Conservation (phyloP, 2,329 filamentous ascomycete species). For the Macroventuria anomochaeta region DNA sequence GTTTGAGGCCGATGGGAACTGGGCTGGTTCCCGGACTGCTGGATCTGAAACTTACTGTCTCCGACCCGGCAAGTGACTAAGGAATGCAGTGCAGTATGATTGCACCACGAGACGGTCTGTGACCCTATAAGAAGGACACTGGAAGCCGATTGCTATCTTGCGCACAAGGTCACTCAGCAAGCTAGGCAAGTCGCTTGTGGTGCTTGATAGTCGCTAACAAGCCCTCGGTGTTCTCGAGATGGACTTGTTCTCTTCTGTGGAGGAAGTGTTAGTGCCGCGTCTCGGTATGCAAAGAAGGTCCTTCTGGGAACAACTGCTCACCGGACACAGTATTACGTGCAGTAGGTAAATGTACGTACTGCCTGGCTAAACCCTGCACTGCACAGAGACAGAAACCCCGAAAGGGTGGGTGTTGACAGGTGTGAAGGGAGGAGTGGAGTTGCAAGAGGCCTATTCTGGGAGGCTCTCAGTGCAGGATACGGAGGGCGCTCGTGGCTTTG, state of each 20-base stretch:
- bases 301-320: slow-evolving; percentile 32
- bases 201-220: slow-evolving; percentile 42
- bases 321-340: slow-evolving; percentile 26
- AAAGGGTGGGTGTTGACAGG: slow-evolving; percentile 29
- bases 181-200: slow-evolving; percentile 38
- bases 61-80: slow-evolving; percentile 45
- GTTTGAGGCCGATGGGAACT: slow-evolving; percentile 41
- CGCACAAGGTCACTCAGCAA: slow-evolving; percentile 47
- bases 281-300: slow-evolving; percentile 23
- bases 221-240: slow-evolving; percentile 30
- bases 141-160: slow-evolving; percentile 42
- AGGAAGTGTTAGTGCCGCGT: slow-evolving; percentile 38
- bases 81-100: slow-evolving; percentile 46
- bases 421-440: slow-evolving; percentile 28
- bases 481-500: slow-evolving; percentile 39
- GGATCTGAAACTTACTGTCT: slow-evolving; percentile 49
- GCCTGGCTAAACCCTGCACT: slow-evolving; percentile 21
- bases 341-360: slow-evolving; percentile 27
- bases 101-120: slow-evolving; percentile 49
- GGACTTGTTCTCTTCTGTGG: slow-evolving; percentile 42
- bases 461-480: slow-evolving; percentile 20
- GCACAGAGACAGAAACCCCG: slow-evolving; percentile 27
- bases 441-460: slow-evolving; percentile 30
- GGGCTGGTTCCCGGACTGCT: slow-evolving; percentile 42
- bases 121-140: slow-evolving; percentile 43